Base-by-base conservation (phyloP, 805 yeast species). In the Lachancea fermentati region DNA sequence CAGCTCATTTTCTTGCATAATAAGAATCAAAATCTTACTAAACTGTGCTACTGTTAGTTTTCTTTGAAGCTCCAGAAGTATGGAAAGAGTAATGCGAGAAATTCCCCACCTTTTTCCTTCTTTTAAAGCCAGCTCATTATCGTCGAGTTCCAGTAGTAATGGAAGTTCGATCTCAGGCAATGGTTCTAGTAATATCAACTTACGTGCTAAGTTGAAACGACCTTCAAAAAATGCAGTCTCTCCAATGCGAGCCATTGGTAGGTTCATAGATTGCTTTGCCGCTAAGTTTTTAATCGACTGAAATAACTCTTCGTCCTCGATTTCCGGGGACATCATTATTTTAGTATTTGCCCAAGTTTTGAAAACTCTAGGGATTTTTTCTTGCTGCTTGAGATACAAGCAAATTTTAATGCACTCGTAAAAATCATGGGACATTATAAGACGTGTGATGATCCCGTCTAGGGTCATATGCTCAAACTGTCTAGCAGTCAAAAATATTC, bases 321-420 rank as follows among this genome's bases (percentile, higher is more conserved):
- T 48, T 19, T 71, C 72, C 5, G 69, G 52, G 12, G 81, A 79
- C 22, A 63, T 62, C 42, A 69, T 71, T 17, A 89, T 77, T 54
- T 85, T 84, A 25, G 73, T 63, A 43, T 81, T 75, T 4, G 95
- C 89, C 97, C 97, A 93, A 47, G 80, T 73, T 2, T 77, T 68
- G 52, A 81, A 83, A 0, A 93, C 73, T 12, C 19, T 32, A 1
- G 53, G 60, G 46, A 52, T 74, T 74, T 37, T 65, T 66, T 33
- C 75, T 78, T 36, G 67, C 60, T 44, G 28, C 34, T 62, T 64
- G 48, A 71, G 66, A 19, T 74, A 66, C 13, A 73, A 70, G 4
- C 84, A 72, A 1, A 88, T 65, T 44, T 79, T 75, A 25, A 86
- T 58, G 2, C 88, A 78, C 32, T 85, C 68, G 8, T 73, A 68